Evolutionary conservation across 768 basidiomycete genomes (phyloP), one percentile per base, ranked within the genome.

Genomic region (Lentinula guzmanii): DNA sequence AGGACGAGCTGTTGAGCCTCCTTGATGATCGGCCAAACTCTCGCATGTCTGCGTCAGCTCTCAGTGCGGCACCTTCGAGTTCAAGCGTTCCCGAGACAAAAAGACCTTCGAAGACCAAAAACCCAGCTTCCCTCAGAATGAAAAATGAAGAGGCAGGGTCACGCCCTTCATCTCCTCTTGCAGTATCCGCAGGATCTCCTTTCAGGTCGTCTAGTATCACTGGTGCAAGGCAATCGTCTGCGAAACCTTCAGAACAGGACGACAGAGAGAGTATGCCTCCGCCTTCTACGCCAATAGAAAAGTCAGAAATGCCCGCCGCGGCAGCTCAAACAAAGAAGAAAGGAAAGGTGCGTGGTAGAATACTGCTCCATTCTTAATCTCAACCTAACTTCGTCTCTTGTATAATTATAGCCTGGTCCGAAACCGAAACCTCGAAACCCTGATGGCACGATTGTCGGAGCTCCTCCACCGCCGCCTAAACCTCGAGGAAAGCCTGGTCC

Each of bases 1-100:
- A 87, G 61, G 82, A 87, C 64, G 89, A 90, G 71, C 71, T 90
- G 53, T 77, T 90, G 61, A 87, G 87, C 66, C 75, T 91, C 28
- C 75, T 91, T 34, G 89, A 87, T 66, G 87, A 85, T 65, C 72
- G 68, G 31, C 72, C 70, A 33, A 64, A 70, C 10, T 64, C 65
- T 43, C 68, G 55, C 24, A 56, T 56, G 55, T 43, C 55, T 10
- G 21, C 41, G n/a, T 43, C 42, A 56, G 18, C 34, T 24, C 53
- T 16, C 4, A 54, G 18, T 7, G 42, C 13, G 10, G 52, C 55
- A 33, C 64, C 16, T 64, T 56, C 61, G 18, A 15, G 4, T 24
- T 48, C 28, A 13, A 59, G 16, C 18, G 16, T 28, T 33, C 33
- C 28, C 46, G 18, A 46, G 28, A n/a, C 28, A 28, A 48, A 3